Evolutionary conservation across 164 flowering plant species (phyloP).

Genomic region (Sextonia rubra): DNA sequence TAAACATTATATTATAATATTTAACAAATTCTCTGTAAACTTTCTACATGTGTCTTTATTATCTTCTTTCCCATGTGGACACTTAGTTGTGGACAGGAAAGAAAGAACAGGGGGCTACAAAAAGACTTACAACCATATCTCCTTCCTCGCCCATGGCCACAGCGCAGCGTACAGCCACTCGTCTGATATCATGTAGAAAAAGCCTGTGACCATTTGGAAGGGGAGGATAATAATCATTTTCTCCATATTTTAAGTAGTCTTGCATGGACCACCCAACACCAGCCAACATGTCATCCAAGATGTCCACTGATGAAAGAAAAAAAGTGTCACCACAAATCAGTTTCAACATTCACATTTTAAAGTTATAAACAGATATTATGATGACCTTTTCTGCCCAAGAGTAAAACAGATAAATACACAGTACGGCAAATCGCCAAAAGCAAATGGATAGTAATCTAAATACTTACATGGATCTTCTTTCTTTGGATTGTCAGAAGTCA

Average conservation of each 20-base stretch:
- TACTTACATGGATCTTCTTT: slow-evolving; percentile 89
- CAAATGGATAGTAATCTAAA: not conserved
- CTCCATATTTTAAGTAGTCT: slow-evolving; percentile 84
- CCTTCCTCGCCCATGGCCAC: slow-evolving; percentile 99
- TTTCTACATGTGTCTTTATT: no score
- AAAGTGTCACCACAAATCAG: not conserved
- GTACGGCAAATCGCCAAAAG: not conserved
- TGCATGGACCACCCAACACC: slow-evolving; percentile 98
- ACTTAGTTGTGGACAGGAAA: no score
- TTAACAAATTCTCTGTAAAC: no score
- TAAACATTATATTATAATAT: no score
- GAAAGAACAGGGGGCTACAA: not conserved
- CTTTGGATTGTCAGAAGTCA: slow-evolving; percentile 95
- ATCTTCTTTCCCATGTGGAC: no score
- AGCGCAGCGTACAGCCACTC: slow-evolving; percentile 92
- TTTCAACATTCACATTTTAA: not conserved
- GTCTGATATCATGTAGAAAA: slow-evolving; percentile 85
- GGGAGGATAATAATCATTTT: slow-evolving; percentile 95
- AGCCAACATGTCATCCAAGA: slow-evolving; percentile 95
- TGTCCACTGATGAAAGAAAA: slow-evolving; percentile 59
- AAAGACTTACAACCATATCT: slow-evolving; percentile 87
- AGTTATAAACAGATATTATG: not conserved
- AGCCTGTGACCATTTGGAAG: slow-evolving; percentile 91
- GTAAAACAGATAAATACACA: no score
- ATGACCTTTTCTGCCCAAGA: not conserved